These are phyloP conservation scores for Hippophae tibetana DNA, from an alignment of 306 rosid species.

Conservation along the genomic window DNA sequence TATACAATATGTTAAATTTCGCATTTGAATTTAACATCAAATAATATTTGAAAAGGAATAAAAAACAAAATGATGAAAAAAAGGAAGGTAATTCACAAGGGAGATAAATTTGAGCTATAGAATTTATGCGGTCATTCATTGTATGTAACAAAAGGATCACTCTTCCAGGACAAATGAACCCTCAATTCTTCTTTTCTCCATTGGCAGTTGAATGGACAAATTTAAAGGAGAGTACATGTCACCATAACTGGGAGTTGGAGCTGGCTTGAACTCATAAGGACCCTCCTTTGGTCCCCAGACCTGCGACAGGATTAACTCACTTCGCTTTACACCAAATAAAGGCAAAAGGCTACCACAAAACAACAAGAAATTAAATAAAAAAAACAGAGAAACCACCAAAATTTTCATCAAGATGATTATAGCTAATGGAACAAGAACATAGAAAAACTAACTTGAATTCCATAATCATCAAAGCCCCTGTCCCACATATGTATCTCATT, in stretches of 20 bases:
- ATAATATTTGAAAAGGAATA: neutral
- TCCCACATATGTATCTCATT: conserved; percentile 95
- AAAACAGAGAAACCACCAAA: neutral
- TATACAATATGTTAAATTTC: too few relatives aligned
- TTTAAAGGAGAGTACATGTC: conserved; percentile 55
- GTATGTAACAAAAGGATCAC: conserved; percentile 19
- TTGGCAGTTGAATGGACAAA: conserved; percentile 47
- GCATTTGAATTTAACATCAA: too few relatives aligned
- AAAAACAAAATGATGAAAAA: conserved; percentile 1
- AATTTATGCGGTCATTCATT: conserved; percentile 22
- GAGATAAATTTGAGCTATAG: conserved; percentile 12
- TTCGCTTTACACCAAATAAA: conserved; percentile 6
- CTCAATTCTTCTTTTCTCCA: conserved; percentile 81
- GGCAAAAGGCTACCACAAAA: neutral
- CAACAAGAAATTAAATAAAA: too few relatives aligned
- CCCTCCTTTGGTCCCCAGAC: conserved; percentile 93
- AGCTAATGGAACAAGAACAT: neutral
- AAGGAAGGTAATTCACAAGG: conserved; percentile 3
- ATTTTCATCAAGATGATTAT: conserved; percentile 6
- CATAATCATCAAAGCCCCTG: conserved; percentile 72
- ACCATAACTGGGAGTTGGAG: conserved; percentile 48
- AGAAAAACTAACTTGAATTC: conserved; percentile 64
- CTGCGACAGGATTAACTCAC: conserved; percentile 27
- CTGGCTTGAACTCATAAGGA: conserved; percentile 79
- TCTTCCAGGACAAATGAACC: conserved; percentile 79